Evolutionary conservation across 2,329 filamentous ascomycete genomes (phyloP).

Genomic region (Metarhizium anisopliae): DNA sequence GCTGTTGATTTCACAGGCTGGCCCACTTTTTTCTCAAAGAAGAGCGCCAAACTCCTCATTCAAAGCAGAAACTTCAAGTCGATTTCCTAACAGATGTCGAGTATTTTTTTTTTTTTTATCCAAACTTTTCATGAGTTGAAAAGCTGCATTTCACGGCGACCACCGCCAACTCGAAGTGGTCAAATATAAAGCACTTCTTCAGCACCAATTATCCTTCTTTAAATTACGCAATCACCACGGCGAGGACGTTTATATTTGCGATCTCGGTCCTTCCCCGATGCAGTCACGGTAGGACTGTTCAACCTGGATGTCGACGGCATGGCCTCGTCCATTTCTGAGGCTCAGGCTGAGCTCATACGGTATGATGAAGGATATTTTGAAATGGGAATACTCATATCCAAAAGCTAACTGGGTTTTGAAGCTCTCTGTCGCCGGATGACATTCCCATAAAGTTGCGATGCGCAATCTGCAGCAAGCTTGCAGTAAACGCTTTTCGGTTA

Average conservation of each 20-base stretch:
- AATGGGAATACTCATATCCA: not conserved
- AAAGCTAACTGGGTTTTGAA: conserved; percentile 25
- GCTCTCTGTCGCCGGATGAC: conserved; percentile 69
- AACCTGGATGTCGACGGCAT: conserved; percentile 18
- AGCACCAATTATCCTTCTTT: not conserved
- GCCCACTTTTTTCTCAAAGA: conserved; percentile 11
- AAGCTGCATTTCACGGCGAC: conserved; percentile 5
- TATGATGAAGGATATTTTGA: conserved; percentile 18
- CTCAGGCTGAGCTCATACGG: conserved; percentile 52
- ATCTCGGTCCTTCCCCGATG: conserved; percentile 8
- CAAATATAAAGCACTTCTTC: not conserved
- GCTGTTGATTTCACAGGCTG: not conserved
- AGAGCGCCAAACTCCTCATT: conserved; percentile 16
- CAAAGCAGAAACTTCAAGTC: conserved; percentile 6
- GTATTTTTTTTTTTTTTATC: not conserved
- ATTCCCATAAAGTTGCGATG: conserved; percentile 96
- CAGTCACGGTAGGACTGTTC: conserved; percentile 5
- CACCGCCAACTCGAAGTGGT: not conserved
- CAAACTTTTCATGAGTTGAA: conserved; percentile 6
- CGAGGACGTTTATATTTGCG: not conserved
- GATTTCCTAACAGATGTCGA: not conserved
- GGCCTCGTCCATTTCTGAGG: conserved; percentile 32
- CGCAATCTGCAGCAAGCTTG: conserved; percentile 84
- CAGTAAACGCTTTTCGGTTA: conserved; percentile 81
- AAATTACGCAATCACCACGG: not conserved